Base-by-base conservation (phyloP, 345 rosid genomes). In the Ceriops zippeliana region DNA sequence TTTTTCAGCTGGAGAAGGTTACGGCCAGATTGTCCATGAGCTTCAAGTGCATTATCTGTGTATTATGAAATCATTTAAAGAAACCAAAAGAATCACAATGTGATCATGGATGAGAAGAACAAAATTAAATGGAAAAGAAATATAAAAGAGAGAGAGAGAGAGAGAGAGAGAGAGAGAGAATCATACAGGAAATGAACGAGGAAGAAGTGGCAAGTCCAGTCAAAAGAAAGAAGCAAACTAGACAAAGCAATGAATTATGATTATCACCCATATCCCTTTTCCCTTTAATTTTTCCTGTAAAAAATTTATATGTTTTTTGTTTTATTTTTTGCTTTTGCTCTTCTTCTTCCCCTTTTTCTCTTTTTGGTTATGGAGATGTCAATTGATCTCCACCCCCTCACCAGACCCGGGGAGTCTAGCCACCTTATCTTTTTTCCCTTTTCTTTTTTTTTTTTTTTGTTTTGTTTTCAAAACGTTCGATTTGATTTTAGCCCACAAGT, bases 1-100 rank as follows among this genome's bases (percentile, higher is more conserved):
- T 65, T 72, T 74, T 75, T 82, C 65, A 85, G 80, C 78, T 91
- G 97, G 63, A 91, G 95, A 66, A 91, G 97, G 79, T 73, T 62
- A 69, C 95, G 90, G 71, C 85, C 81, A 24, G 79, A 54, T 32
- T 68, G 38, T 75, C 70, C 79, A 58, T 76, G 79, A 24, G 78
- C 57, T 62, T 73, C 76, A 57, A 84, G 71, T 61, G 71, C 70
- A 75, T 80, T 78, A 81, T 83, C 97, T 91, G 83, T 79, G 65
- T 57, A 22, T 59, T 2, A 26, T 9, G 13, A 20, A 52, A 20
- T 10, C 34, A 58, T 42, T 42, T 42, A 13, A 42, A 20, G 7
- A 30, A 27, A 7, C 37, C 1, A 67, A 57, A 60, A 17, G 54
- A 53, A 57, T 30, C 1, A 13, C 2, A 6, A 42, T 13, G 2